Base-by-base conservation (phyloP, 2,329 filamentous ascomycete species). In the Pseudonectria foliicola region DNA sequence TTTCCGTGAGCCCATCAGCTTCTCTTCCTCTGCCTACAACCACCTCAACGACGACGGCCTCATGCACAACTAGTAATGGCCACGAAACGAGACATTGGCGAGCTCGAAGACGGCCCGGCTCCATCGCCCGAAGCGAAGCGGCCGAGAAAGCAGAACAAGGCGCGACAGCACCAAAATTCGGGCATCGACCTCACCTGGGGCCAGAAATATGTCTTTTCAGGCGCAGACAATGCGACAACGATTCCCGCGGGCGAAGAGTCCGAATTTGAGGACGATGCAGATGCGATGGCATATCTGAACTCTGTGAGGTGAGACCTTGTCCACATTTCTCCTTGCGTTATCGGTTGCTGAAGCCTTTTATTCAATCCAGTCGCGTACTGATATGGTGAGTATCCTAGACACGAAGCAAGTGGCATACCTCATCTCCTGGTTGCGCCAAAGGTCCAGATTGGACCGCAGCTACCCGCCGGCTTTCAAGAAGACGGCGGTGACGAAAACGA, bases 371-470 rank as follows among this genome's bases (percentile, higher is more conserved):
- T 21, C 18, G 5, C 18, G 18, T 63, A 54, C 71, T 75, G 63
- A 73, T 71, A 55, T 68, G 62, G 62, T 69, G 64, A 68, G 64
- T 67, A 55, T 52, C 48, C 41, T 61, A 92, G 85, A 64, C 72
- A 76, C 46, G 80, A 93, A 73, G 85, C 85, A n/a, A 76, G 68
- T 40, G 63, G 68, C 8, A 81, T 93, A 24, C 86, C 86, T 1
- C 73, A 80, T 45, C 64, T 92, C 10, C 71, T 92, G 33, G 73
- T 78, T 29, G 83, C 80, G 1, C 70, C 76, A 5, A 73, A 68
- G 44, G 57, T 66, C 10, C 70, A 67, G 42, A 64, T 70, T 18
- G 73, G 73, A 0, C 73, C 74, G 1, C 64, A 71, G 46, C 58
- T 68, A 4, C 70, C 69, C 5, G 55, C 60, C 7, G 59, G 60